Conservation (phyloP, 2,329 filamentous ascomycete genomes). For the Diaporthe sp. region DNA sequence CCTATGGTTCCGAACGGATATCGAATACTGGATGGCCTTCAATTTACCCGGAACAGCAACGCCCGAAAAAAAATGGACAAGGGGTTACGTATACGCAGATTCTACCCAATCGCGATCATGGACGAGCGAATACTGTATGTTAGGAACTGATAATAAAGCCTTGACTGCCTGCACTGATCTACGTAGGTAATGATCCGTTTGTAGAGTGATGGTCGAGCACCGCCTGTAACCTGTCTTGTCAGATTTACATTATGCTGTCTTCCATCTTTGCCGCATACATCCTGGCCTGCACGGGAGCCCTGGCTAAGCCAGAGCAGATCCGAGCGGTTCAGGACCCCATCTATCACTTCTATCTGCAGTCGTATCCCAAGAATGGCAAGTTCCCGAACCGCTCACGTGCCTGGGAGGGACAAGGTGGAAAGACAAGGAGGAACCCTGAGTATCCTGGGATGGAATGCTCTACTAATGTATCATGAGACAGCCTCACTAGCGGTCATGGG, state of each 20-base stretch:
- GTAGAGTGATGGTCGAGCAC: background rate
- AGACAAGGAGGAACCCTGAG: background rate
- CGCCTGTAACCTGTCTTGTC: background rate
- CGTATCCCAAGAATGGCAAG: slow-evolving; percentile 53
- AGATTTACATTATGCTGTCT: slow-evolving; percentile 1
- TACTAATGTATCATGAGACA: slow-evolving; percentile 29
- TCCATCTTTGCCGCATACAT: background rate
- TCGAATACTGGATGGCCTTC: background rate
- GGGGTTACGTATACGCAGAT: background rate
- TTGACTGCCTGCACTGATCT: background rate
- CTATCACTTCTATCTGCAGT: slow-evolving; percentile 64
- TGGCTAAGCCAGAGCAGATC: slow-evolving; percentile 58
- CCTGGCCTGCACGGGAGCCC: background rate
- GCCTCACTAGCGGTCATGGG: slow-evolving; percentile 59
- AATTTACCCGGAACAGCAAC: slow-evolving; percentile 30
- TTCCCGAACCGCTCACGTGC: background rate
- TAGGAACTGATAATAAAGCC: background rate
- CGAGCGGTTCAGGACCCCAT: slow-evolving; percentile 60
- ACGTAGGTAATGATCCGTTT: background rate
- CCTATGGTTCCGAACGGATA: slow-evolving; percentile 13
- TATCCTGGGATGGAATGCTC: background rate
- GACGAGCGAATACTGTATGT: background rate
- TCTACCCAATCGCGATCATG: background rate
- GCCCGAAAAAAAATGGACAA: background rate
- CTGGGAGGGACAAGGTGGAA: background rate